Percentiles rank a stretch among this genome's conserved stretches.
Conservation (phyloP, 352 stramenopile genomes). For the Globisporangium camurandrum region DNA sequence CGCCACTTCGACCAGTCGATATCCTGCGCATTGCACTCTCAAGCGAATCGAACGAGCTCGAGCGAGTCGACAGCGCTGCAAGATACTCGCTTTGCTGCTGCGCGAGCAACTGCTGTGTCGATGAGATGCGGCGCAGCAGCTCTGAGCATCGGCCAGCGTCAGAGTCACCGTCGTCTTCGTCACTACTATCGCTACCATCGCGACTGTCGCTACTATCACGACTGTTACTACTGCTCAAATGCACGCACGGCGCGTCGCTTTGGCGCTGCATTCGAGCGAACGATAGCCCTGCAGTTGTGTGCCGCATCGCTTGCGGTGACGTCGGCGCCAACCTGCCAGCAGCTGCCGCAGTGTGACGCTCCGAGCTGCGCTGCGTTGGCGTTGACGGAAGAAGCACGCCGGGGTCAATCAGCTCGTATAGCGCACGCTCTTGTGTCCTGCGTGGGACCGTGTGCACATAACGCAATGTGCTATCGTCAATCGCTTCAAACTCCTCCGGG, state of each 20-base stretch:
- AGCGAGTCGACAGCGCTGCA: conserved; percentile 37
- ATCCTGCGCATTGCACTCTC: conserved; percentile 22
- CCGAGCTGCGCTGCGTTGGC: conserved; percentile 2
- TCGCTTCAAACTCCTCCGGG: conserved; percentile 33
- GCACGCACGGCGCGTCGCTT: too few relatives aligned
- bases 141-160: conserved; percentile 31
- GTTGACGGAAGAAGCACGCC: conserved; percentile 11
- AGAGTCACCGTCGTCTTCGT: not conserved
- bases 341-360: too few relatives aligned
- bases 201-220: not conserved
- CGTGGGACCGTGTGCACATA: conserved; percentile 7
- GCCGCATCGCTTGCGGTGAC: too few relatives aligned
- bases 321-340: too few relatives aligned
- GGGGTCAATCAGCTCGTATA: conserved; percentile 27
- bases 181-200: not conserved
- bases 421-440: conserved; percentile 6
- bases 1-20: not conserved
- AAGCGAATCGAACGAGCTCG: conserved; percentile 34
- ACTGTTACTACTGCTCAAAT: not conserved
- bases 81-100: conserved; percentile 40
- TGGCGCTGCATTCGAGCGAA: not conserved
- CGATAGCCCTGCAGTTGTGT: too few relatives aligned
- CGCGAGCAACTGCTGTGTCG: conserved; percentile 57
- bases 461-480: conserved; percentile 19
- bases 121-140: conserved; percentile 53